Base-by-base conservation (phyloP, 257 asterid genomes). In the Linderniella brevidens region DNA sequence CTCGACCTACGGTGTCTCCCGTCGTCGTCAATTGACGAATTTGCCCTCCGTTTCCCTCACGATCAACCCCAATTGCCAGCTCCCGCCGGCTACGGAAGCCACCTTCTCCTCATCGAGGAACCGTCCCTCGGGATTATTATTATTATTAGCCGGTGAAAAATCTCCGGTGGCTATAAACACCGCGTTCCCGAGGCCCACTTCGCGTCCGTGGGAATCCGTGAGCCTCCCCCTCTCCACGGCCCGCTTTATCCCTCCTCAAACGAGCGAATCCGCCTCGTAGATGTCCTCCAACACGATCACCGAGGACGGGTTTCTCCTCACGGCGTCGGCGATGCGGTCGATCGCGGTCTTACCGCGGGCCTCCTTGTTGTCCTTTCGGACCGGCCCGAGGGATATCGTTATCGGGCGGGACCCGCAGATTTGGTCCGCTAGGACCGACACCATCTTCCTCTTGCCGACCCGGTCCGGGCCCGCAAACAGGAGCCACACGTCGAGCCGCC, bases 401-500 rank as follows among this genome's bases (percentile, higher is more conserved):
- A 74, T 43, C 1, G 80, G 86, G 49, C 45, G 55, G 8, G 64
- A 50, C 59, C 93, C 92, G 45, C 86, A 72, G 11, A 76, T 58
- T 53, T 78, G 86, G 54, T 88, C 90, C 0, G 95, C 80, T 32
- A 84, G 67, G 53, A 72, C 95, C 1, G 73, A 61, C 2, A 82
- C 92, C 86, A 88, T 69, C 72, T 80, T 88, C 67, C 66, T 74
- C 82, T 80, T 88, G 18, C 82, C 98, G 4, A 68, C 63, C 38
- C 93, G 48, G 50, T 88, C 98, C 0, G 98, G 98, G 13, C 98
- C 98, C 0, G 85, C 65, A 39, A 88, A 84, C 54, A 88, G 49
- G 66, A 88, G 53, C 98, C 96, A 88, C 14, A 63, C 46, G 50
- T 78, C 94, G 13, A 88, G 47, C 54, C 66, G 11, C 80, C 86